Percentiles rank a stretch among this genome's conserved stretches.
These are phyloP conservation scores for Glonium stellatum DNA, from an alignment of 495 filamentous ascomycete genomes.

Conservation along the genomic window DNA sequence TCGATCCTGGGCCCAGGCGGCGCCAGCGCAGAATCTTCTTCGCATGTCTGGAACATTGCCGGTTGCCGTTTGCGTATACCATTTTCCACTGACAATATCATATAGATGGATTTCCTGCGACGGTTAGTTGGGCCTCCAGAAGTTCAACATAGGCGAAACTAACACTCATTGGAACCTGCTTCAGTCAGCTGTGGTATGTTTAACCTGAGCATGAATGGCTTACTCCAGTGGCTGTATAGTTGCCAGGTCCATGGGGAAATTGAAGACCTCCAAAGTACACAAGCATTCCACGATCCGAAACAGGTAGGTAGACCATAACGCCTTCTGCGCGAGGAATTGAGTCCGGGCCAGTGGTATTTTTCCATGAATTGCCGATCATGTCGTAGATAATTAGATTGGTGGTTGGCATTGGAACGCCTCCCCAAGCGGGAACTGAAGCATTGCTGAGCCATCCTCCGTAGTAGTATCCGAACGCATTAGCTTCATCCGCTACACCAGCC, in stretches of 20 bases:
- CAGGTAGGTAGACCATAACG: slow-evolving; percentile 43
- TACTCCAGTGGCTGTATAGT: slow-evolving; percentile 15
- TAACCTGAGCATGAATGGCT: background rate
- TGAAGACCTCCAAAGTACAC: slow-evolving; percentile 47
- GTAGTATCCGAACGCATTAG: slow-evolving; percentile 37
- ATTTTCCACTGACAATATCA: slow-evolving; percentile 44
- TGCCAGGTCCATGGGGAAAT: slow-evolving; percentile 22
- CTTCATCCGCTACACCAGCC: slow-evolving; percentile 32
- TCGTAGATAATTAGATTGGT: slow-evolving; percentile 40
- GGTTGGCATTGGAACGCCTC: slow-evolving; percentile 32
- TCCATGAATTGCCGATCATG: slow-evolving; percentile 39
- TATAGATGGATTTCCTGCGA: slow-evolving; percentile 42
- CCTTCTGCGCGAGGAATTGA: slow-evolving; percentile 38
- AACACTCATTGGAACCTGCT: slow-evolving; percentile 19
- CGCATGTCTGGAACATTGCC: slow-evolving; percentile 43
- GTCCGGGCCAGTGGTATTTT: slow-evolving; percentile 42
- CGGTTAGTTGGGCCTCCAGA: slow-evolving; percentile 26
- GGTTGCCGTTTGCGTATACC: slow-evolving; percentile 47
- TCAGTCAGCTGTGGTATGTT: background rate
- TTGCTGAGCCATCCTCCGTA: slow-evolving; percentile 45
- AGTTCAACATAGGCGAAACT: background rate
- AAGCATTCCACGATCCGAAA: slow-evolving; percentile 46
- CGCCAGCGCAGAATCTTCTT: slow-evolving; percentile 48
- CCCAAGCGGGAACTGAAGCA: slow-evolving; percentile 41
- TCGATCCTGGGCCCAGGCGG: slow-evolving; percentile 44